Conservation (phyloP, 352 stramenopile species). For the Globisporangium heterothallicum region DNA sequence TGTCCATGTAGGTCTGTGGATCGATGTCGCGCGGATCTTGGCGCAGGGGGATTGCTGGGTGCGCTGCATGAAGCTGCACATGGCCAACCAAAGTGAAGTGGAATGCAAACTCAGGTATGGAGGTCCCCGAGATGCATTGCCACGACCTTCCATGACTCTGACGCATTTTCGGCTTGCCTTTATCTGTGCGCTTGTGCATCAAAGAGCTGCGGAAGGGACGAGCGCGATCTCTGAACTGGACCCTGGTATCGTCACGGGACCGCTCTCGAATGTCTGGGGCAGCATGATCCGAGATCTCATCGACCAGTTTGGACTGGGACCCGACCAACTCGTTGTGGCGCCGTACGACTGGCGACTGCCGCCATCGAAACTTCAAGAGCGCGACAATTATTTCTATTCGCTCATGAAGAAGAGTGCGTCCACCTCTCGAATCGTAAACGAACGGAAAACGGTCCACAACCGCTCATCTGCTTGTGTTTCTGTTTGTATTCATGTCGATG, state of each 20-base stretch:
- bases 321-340: slow-evolving; percentile 64
- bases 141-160: neutral
- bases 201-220: slow-evolving; percentile 48
- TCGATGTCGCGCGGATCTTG: slow-evolving; percentile 66
- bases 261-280: slow-evolving; percentile 69
- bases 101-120: slow-evolving; percentile 73
- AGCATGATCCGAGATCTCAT: slow-evolving; percentile 60
- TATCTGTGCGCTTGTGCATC: neutral
- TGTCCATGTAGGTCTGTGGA: slow-evolving; percentile 41
- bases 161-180: neutral
- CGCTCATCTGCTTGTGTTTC: neutral
- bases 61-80: slow-evolving; percentile 68
- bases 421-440: neutral
- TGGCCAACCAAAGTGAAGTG: slow-evolving; percentile 58
- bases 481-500: slow-evolving; percentile 8
- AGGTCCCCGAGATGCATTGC: too few species aligned
- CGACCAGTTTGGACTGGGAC: slow-evolving; percentile 60
- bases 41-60: slow-evolving; percentile 76
- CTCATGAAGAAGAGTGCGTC: slow-evolving; percentile 69
- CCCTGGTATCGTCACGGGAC: slow-evolving; percentile 65
- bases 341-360: slow-evolving; percentile 82
- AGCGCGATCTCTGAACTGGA: slow-evolving; percentile 68
- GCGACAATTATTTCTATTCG: slow-evolving; percentile 68
- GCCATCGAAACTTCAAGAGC: slow-evolving; percentile 58
- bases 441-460: neutral